Conservation (phyloP, 2,329 filamentous ascomycete genomes). For the Xylaria sp. region DNA sequence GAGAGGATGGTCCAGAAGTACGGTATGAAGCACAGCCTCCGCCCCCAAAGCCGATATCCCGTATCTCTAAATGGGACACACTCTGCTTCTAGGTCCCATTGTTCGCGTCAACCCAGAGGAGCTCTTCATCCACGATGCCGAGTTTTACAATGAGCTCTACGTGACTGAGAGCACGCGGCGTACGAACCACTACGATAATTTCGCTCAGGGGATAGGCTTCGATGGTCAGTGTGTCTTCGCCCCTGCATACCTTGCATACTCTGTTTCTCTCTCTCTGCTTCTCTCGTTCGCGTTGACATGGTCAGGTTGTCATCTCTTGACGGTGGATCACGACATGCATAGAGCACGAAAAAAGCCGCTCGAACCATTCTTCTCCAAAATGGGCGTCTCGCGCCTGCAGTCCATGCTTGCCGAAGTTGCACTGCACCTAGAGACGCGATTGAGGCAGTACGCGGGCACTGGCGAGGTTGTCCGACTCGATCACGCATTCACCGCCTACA, state of each 20-base stretch:
- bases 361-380: constrained; percentile 38
- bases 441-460: constrained; percentile 32
- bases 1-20: constrained; percentile 51
- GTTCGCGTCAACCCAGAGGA: constrained; percentile 46
- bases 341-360: constrained; percentile 36
- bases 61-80: background rate
- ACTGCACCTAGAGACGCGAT: constrained; percentile 33
- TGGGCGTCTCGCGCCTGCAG: constrained; percentile 34
- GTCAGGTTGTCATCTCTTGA: constrained; percentile 38
- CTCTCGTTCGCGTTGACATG: background rate
- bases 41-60: background rate
- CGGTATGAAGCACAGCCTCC: constrained; percentile 38
- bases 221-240: constrained; percentile 32
- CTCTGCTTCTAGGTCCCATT: constrained; percentile 35
- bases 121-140: constrained; percentile 43
- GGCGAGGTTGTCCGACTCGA: constrained; percentile 36
- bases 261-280: background rate
- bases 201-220: constrained; percentile 38
- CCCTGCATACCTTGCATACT: background rate
- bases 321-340: constrained; percentile 39
- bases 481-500: constrained; percentile 37
- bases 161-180: constrained; percentile 34
- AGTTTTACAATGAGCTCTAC: constrained; percentile 39
- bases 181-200: constrained; percentile 38
- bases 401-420: constrained; percentile 36